Evolutionary conservation across 1,139 yeast genomes (phyloP).

Genomic region (Lodderomyces margitis): DNA sequence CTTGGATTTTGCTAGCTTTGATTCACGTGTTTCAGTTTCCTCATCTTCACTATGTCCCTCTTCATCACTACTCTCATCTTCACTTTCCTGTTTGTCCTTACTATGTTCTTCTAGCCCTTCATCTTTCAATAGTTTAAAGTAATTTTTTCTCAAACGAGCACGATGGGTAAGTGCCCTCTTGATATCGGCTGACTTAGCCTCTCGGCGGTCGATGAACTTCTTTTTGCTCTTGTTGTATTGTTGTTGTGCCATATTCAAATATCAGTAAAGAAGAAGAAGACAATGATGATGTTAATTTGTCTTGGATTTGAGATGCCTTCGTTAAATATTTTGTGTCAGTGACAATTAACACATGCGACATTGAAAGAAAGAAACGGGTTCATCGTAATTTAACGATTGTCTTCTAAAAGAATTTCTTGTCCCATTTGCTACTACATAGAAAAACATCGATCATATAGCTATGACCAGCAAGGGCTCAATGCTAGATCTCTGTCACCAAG

Average conservation of each 20-base stretch:
- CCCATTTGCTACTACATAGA: too few relatives aligned
- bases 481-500: neutral
- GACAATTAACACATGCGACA: neutral
- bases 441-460: too few relatives aligned
- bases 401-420: too few relatives aligned
- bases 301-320: neutral
- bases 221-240: constrained; percentile 15
- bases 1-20: constrained; percentile 9
- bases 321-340: neutral
- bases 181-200: constrained; percentile 55
- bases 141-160: constrained; percentile 79
- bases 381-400: too few relatives aligned
- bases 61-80: neutral
- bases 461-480: too few relatives aligned
- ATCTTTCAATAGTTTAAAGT: constrained; percentile 73
- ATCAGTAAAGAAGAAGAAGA: too few relatives aligned
- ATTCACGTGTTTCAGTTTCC: constrained; percentile 16
- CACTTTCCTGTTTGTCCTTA: constrained; percentile 4
- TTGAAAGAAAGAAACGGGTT: neutral
- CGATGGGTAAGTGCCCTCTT: constrained; percentile 74
- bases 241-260: constrained; percentile 3
- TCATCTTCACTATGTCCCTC: constrained; percentile 2
- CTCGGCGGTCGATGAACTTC: constrained; percentile 39
- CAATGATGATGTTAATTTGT: too few relatives aligned
- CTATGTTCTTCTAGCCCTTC: constrained; percentile 45